Evolutionary conservation across 306 rosid species (phyloP), one percentile per base, ranked within the genome.

Genomic region (Myrica gale): DNA sequence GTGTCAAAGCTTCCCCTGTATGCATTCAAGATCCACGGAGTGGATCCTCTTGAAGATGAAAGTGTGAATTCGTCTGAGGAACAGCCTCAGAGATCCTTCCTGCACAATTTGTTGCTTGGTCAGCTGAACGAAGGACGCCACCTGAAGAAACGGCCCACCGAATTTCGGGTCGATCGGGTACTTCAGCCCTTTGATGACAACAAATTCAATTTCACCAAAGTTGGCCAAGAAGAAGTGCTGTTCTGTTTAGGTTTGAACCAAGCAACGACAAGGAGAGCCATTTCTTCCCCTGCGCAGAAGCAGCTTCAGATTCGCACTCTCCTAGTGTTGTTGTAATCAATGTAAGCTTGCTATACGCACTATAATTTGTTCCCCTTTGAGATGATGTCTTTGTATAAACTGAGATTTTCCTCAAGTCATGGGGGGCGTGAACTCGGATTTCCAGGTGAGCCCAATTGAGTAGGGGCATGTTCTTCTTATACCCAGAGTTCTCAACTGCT

Each of bases 201-300:
- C 9, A 81, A 76, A 77, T 81, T 81, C 37, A 81, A 81, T 50
- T 81, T 81, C 81, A 76, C 13, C 3, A 81, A 81, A 56, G 17
- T 81, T 76, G 84, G 84, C 20, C 84, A 81, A 46, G 84, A 81
- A 21, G 84, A 81, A 51, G 81, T 72, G 48, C 78, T 81, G 17
- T 81, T 81, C 74, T n/a, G n/a, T n/a, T n/a, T n/a, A 17, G 78
- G 75, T 76, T 76, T 72, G 71, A 81, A 45, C 77, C 73, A 23
- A 81, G 81, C 46, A 52, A 2, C 39, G 78, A 72, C n/a, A n/a
- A n/a, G n/a, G n/a, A n/a, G n/a, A n/a, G n/a, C n/a, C n/a, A n/a
- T n/a, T n/a, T n/a, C n/a, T n/a, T n/a, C n/a, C n/a, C n/a, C n/a
- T n/a, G n/a, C n/a, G n/a, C n/a, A n/a, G n/a, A n/a, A n/a, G n/a